These are phyloP conservation scores for Thraustochytrium striatum DNA, from an alignment of 352 stramenopile genomes.

Conservation along the genomic window DNA sequence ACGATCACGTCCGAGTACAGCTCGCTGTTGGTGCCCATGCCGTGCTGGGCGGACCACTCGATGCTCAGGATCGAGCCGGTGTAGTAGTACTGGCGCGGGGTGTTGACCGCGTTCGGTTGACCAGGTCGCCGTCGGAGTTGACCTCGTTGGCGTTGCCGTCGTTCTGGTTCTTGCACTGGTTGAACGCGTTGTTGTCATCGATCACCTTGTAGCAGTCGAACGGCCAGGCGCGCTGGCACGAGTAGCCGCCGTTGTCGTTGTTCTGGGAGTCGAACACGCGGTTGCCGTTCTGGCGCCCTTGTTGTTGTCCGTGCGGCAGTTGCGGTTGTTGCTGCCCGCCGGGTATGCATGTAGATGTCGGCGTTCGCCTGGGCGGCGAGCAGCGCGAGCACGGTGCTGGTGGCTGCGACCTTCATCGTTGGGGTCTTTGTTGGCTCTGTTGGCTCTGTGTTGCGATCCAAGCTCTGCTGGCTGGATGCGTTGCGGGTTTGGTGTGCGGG, in stretches of 20 bases:
- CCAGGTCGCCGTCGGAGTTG: conserved; percentile 18
- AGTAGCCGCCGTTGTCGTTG: conserved; percentile 43
- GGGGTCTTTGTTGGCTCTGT: too few relatives aligned
- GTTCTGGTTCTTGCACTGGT: conserved; percentile 41
- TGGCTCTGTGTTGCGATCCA: too few relatives aligned
- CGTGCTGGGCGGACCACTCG: conserved; percentile 60
- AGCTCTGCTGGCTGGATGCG: too few relatives aligned
- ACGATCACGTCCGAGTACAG: conserved; percentile 56
- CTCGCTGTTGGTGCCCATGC: conserved; percentile 54
- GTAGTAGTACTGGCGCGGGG: conserved; percentile 56
- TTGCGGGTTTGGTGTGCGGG: too few relatives aligned
- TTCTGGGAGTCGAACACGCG: conserved; percentile 37
- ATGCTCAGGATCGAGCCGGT: conserved; percentile 55
- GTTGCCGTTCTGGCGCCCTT: neutral
- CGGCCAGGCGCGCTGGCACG: neutral
- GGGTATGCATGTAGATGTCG: conserved; percentile 45
- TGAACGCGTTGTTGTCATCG: neutral
- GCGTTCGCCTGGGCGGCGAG: neutral
- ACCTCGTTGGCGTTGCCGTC: neutral
- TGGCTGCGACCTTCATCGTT: too few relatives aligned
- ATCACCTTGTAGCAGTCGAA: conserved; percentile 19
- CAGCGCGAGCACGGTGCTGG: conserved; percentile 15
- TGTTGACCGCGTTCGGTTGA: conserved; percentile 8
- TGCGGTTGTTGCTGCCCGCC: conserved; percentile 46
- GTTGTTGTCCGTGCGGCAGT: conserved; percentile 56